Evolutionary conservation across 495 filamentous ascomycete genomes (phyloP).

Genomic region (Amphirosellinia nigrospora): DNA sequence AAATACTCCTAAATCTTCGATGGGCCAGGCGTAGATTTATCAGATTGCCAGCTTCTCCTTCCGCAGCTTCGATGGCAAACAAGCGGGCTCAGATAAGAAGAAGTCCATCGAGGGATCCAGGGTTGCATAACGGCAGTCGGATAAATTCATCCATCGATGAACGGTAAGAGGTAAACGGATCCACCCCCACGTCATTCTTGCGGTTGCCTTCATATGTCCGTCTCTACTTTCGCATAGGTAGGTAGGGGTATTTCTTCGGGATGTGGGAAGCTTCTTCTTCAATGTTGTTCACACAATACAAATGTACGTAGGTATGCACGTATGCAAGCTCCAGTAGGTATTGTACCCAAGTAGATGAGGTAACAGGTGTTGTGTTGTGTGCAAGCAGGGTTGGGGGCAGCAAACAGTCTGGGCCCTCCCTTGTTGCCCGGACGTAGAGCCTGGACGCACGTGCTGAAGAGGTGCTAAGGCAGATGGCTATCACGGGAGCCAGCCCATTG

Average conservation of each 20-base stretch:
- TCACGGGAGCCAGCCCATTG: slow-evolving; percentile 21
- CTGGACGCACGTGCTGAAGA: slow-evolving; percentile 20
- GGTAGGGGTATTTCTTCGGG: neutral
- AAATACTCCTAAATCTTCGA: neutral
- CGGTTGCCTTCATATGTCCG: neutral
- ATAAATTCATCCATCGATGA: neutral
- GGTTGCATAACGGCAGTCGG: neutral
- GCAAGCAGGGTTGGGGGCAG: neutral
- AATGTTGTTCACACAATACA: too few relatives aligned
- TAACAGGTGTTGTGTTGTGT: neutral
- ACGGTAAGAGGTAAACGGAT: neutral
- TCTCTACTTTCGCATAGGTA: too few relatives aligned
- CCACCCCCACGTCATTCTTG: neutral
- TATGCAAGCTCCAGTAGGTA: too few relatives aligned
- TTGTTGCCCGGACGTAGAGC: neutral
- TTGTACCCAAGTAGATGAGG: neutral
- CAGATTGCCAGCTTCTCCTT: neutral
- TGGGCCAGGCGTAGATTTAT: neutral
- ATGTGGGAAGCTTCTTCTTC: neutral
- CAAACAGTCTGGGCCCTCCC: slow-evolving; percentile 2
- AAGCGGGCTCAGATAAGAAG: slow-evolving; percentile 2
- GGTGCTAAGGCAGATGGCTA: slow-evolving; percentile 5
- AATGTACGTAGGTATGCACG: too few relatives aligned
- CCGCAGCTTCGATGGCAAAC: neutral
- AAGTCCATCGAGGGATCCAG: neutral